Conservation (phyloP, 2,329 filamentous ascomycete species). For the Metarhizium guizhouense region DNA sequence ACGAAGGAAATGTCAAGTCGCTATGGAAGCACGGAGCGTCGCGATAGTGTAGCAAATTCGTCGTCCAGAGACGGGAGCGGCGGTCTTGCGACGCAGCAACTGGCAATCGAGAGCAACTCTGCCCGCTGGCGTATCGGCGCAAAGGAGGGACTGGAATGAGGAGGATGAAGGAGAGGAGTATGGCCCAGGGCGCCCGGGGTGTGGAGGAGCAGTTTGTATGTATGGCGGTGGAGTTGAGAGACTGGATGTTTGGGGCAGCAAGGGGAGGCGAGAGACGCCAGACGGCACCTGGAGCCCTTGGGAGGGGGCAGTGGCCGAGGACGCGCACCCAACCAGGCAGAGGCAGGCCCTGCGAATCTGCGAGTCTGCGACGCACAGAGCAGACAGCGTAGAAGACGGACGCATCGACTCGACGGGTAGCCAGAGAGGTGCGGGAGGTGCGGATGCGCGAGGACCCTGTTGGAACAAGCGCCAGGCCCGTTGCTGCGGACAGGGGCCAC, state of each 20-base stretch:
- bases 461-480: background rate
- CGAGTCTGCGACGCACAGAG: too few relatives aligned
- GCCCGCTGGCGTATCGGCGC: conserved; percentile 9
- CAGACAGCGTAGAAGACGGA: too few relatives aligned
- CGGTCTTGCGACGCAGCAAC: background rate
- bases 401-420: too few relatives aligned
- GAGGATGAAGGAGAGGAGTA: conserved; percentile 18
- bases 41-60: conserved; percentile 3
- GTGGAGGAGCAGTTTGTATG: conserved; percentile 12
- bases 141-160: conserved; percentile 25
- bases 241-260: background rate
- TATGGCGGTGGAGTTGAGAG: conserved; percentile 7
- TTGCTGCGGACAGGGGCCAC: background rate
- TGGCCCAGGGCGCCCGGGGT: conserved; percentile 9
- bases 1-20: background rate
- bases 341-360: too few relatives aligned
- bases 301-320: background rate
- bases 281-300: background rate
- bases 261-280: background rate
- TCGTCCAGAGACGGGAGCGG: conserved; percentile 5
- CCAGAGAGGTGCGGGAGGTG: too few relatives aligned
- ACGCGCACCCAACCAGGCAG: too few relatives aligned
- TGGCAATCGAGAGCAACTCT: conserved; percentile 3
- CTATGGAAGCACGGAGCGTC: background rate
- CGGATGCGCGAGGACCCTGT: background rate